Conservation (phyloP, 2,329 filamentous ascomycete species). For the Colletotrichum sp. region DNA sequence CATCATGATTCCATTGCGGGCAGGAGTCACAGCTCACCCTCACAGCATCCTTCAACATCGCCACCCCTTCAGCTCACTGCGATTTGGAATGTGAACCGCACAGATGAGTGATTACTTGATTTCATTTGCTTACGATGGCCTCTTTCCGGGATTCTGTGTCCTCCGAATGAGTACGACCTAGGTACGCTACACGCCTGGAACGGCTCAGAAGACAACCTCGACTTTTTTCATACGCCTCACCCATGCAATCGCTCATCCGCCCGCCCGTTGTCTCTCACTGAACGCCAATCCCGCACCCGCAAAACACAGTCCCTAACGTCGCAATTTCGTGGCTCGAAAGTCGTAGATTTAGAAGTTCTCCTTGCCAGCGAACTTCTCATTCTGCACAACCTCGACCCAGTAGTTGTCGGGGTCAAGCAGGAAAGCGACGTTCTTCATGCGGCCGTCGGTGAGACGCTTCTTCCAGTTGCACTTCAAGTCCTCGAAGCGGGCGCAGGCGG, state of each 20-base stretch:
- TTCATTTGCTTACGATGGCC: not conserved
- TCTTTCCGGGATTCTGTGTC: not conserved
- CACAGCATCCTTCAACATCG: not conserved
- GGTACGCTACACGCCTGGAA: not conserved
- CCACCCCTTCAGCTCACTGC: not conserved
- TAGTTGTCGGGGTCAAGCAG: conserved; percentile 87
- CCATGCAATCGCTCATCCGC: not conserved
- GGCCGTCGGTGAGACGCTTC: conserved; percentile 90
- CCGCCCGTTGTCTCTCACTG: not conserved
- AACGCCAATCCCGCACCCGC: not conserved
- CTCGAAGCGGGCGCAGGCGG: conserved; percentile 87
- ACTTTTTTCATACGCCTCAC: not conserved
- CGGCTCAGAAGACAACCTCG: not conserved
- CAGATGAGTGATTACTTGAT: not conserved
- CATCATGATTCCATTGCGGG: not conserved
- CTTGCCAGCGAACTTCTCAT: conserved; percentile 67
- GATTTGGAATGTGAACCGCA: not conserved
- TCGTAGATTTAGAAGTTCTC: conserved; percentile 49
- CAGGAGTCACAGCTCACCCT: not conserved
- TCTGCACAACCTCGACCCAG: conserved; percentile 83
- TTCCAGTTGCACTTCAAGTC: conserved; percentile 85
- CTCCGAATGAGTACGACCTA: not conserved
- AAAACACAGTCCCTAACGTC: not conserved
- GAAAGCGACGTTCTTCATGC: conserved; percentile 94
- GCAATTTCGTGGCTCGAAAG: not conserved